Evolutionary conservation across 805 yeast species (phyloP), one percentile per base, ranked within the genome.

Genomic region (Priceomyces carsonii): DNA sequence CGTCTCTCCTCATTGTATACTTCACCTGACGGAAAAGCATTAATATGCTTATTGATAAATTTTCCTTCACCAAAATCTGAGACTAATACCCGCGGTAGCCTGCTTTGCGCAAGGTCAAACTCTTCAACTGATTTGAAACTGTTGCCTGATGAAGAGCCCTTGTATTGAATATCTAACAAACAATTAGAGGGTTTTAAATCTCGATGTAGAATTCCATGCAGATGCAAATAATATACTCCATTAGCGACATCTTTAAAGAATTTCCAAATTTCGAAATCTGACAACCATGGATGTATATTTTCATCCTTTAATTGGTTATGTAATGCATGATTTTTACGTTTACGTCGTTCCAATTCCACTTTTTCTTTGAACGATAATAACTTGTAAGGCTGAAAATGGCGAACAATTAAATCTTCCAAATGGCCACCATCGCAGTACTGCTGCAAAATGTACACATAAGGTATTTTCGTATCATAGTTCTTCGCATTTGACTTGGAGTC

Each of bases 21-120:
- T 16, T 19, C 10, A 5, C 18, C 25, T 12, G 10, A 8, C 14
- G n/a, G 4, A 8, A 29, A 10, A 3, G 33, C 15, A 13, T 46
- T 34, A 19, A 44, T 37, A 15, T 55, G 59, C 40, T 63, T 78
- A 9, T 91, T 88, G 35, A 82, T 81, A 43, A 84, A 66, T 44
- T 84, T 85, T 5, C 93, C 85, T 56, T 89, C 96, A 3, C 96
- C 96, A 56, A 89, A 84, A 61, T 89, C 96, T 28, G 95, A 81
- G 8, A 89, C 90, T 9, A 87, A 67, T 2, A 86, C 76, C n/a
- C 71, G 74, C 0, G 95, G 95, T 8, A 82, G 64, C 17, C 42
- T 40, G 5, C 46, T 36, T 1, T 57, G 39, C 5, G 35, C 42
- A 8, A 38, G 39, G 15, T 48, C 53, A 16, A 52, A 47, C 3